Base-by-base conservation (phyloP, 2,329 filamentous ascomycete species). In the Cladosporium sp. region DNA sequence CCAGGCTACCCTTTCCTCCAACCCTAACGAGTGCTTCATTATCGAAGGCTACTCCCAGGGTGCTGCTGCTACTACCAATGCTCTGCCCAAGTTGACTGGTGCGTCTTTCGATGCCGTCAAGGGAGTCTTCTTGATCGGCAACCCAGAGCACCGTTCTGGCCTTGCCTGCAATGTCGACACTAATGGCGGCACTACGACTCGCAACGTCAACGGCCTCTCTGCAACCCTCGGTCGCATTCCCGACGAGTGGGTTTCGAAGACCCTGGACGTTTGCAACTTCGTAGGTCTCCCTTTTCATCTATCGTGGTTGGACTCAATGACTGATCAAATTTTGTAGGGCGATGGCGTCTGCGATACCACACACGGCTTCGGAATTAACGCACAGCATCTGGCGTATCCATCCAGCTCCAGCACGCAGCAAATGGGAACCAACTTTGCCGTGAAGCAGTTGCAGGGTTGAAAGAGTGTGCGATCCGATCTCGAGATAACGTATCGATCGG, bases 11-110 rank as follows among this genome's bases (percentile, higher is more conserved):
- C 58, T 69, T 1, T n/a, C 27, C 0, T 42, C 56, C 0, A 58
- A 55, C 34, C 61, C 67, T 1, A 56, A 60, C 29, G 59, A 62
- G 42, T 70, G 67, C 54, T 68, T 69, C 52, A 63, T 69, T 42
- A 60, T 70, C 1, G 61, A 70, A 45, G 68, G 68, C 15, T 69
- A 70, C 56, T 66, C 62, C 2, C 68, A 70, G 51, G 68, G 65
- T 17, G 68, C 68, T 2, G 60, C 64, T 7, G 68, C 66, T 0
- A 70, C 68, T 0, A 61, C 65, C 4, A 62, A 67, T 36, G 68
- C 67, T 7, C 45, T 70, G 51, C 30, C 62, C 2, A 47, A 59
- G 15, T 47, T 70, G 4, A 69, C 65, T 1, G 67, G 66, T 17
- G 58, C 58, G 0, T 54, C 49, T 12, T 65, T 68, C 55, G 54